Base-by-base conservation (phyloP, 805 yeast genomes). In the Metschnikowia matae region DNA sequence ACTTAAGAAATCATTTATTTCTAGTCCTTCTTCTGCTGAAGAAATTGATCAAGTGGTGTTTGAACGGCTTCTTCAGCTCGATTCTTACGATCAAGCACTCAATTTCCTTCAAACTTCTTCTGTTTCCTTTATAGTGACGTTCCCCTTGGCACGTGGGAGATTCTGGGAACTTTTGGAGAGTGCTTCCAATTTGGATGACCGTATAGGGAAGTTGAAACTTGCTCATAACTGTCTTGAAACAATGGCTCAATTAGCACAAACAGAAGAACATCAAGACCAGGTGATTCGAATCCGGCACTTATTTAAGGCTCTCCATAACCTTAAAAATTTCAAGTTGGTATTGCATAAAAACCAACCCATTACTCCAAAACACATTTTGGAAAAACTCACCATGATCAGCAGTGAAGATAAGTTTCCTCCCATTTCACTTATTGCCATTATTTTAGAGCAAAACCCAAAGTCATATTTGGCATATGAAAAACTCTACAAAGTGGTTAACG, bases 381-480 rank as follows among this genome's bases (percentile, higher is more conserved):
- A 44, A 13, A 52, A 48, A 39, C 53, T 58, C n/a, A 51, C 48
- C 4, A 32, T 26, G 17, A 7, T 46, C 18, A 45, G 39, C 31
- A 37, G 40, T 14, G 59, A 51, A 8, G 50, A 51, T 15, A 42
- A 46, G 4, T 53, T 52, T 36, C 50, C 60, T 3, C 57, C 57
- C 1, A 50, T 56, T 18, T 32, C 59, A 6, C 46, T 81, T 31
- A 65, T 79, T 0, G 66, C 75, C 7, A 60, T 67, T 20, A 64
- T 81, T 2, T 61, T 85, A 14, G 87, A 83, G 54, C 68, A 80
- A 38, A 84, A 85, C 59, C 72, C 77, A 0, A 65, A 67, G 11
- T 70, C 84, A 2, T 84, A 83, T 26, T 58, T 68, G 44, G 73
- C 80, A 6, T 61, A 68, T 21, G 73, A 70, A 2, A 67, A 69